Percentiles rank a stretch among this genome's conserved stretches.
Evolutionary conservation across 306 rosid genomes (phyloP).

Genomic region (Pterocarpus macrocarpus): DNA sequence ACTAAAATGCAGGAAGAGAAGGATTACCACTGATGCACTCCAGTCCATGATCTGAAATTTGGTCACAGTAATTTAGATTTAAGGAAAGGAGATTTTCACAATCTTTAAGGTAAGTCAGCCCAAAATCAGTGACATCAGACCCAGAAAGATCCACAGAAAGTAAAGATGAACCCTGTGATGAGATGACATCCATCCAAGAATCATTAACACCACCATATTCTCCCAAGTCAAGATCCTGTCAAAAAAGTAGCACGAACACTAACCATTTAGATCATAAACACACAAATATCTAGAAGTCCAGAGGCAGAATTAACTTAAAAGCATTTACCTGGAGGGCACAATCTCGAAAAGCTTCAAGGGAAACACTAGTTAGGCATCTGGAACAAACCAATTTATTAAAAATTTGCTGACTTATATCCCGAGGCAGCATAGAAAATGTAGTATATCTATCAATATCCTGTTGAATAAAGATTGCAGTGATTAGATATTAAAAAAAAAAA

Average conservation of each 20-base stretch:
- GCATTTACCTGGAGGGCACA: conserved; percentile 91
- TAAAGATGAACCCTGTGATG: conserved; percentile 90
- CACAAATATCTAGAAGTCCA: conserved; percentile 26
- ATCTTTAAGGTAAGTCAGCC: conserved; percentile 73
- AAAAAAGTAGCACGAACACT: conserved; percentile 22
- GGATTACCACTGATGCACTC: conserved; percentile 70
- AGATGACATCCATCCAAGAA: conserved; percentile 87
- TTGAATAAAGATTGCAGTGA: conserved; percentile 46
- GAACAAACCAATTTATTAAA: conserved; percentile 78
- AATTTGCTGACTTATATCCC: conserved; percentile 91
- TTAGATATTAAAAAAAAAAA: conserved; percentile 4
- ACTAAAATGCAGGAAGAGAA: conserved; percentile 24
- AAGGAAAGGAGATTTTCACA: conserved; percentile 77
- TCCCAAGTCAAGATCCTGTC: conserved; percentile 88
- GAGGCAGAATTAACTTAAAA: neutral
- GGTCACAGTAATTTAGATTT: conserved; percentile 82
- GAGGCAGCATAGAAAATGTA: conserved; percentile 74
- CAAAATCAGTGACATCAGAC: conserved; percentile 84
- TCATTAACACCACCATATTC: conserved; percentile 80
- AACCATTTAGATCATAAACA: conserved; percentile 42
- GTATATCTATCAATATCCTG: conserved; percentile 76
- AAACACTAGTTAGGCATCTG: conserved; percentile 55
- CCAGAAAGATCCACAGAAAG: conserved; percentile 88
- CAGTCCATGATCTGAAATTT: conserved; percentile 84
- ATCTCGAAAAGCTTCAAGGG: conserved; percentile 77